phyloP scores from a whole-genome alignment of 108 stramenopile species.

The Cyclostephanos invisitatus region DNA sequence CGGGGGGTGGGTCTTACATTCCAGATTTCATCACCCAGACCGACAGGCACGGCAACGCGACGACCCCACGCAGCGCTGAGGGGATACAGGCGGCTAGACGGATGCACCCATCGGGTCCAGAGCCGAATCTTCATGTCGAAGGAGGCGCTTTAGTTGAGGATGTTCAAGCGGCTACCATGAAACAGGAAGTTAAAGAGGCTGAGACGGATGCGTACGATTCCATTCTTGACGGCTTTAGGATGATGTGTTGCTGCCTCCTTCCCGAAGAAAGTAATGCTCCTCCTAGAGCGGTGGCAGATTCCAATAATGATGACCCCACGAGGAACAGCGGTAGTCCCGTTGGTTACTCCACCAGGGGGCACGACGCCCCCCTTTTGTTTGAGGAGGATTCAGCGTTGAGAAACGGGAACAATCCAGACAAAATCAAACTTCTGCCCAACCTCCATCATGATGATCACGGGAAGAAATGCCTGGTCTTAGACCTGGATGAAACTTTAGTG shows the following conservation, averaged over 20 bases:
- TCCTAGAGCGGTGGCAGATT: no score
- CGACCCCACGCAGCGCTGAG: conserved; percentile 67
- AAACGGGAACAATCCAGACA: conserved; percentile 43
- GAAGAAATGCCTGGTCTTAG: conserved; percentile 94
- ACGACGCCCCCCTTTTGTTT: conserved; percentile 40
- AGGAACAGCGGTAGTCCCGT: conserved; percentile 13
- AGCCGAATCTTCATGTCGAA: conserved; percentile 61
- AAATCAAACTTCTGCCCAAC: conserved; percentile 24
- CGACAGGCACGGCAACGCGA: conserved; percentile 22
- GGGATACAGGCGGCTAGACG: conserved; percentile 62
- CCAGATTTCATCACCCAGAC: conserved; percentile 18
- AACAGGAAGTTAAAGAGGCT: conserved; percentile 39
- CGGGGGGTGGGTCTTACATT: not conserved
- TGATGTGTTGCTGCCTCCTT: conserved; percentile 84
- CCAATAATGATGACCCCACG: not conserved
- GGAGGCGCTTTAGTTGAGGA: not conserved
- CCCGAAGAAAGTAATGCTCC: conserved; percentile 38
- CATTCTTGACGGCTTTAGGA: not conserved
- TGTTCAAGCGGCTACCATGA: not conserved
- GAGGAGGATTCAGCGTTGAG: conserved; percentile 46
- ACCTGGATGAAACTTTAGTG: conserved; percentile 98
- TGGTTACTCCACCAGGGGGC: conserved; percentile 46
- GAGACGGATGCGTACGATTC: conserved; percentile 72
- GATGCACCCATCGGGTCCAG: conserved; percentile 55
- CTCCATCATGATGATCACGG: conserved; percentile 70